Conservation (phyloP, 2,329 filamentous ascomycete species). For the Phialocephala sp. region DNA sequence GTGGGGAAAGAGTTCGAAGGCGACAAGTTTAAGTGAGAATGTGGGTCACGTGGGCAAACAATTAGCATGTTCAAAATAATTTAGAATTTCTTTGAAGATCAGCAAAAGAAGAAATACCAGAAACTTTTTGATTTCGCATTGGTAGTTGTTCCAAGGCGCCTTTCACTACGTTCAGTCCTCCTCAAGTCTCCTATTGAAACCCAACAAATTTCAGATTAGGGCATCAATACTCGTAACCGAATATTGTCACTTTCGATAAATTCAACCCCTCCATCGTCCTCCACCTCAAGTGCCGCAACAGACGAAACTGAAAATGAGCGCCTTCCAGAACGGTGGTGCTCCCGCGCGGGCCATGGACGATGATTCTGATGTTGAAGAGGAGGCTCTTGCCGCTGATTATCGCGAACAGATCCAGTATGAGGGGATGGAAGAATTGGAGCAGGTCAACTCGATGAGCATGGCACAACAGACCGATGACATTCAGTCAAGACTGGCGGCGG, state of each 20-base stretch:
- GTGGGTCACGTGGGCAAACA: neutral
- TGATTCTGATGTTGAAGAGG: slow-evolving; percentile 95
- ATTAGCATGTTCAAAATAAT: neutral
- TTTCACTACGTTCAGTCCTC: neutral
- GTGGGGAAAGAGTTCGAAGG: neutral
- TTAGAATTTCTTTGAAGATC: neutral
- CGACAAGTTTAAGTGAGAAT: neutral
- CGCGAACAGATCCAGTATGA: slow-evolving; percentile 95
- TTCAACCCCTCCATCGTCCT: slow-evolving; percentile 33
- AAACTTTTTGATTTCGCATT: neutral
- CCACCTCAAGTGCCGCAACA: slow-evolving; percentile 9
- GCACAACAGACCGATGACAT: slow-evolving; percentile 86
- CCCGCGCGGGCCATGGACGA: slow-evolving; percentile 69
- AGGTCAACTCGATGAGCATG: slow-evolving; percentile 70
- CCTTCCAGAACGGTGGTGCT: slow-evolving; percentile 65
- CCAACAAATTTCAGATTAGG: neutral
- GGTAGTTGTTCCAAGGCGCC: neutral
- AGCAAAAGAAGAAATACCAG: neutral
- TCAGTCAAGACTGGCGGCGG: slow-evolving; percentile 87
- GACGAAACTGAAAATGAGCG: slow-evolving; percentile 55
- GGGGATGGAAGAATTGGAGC: slow-evolving; percentile 81
- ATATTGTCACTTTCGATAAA: slow-evolving; percentile 29
- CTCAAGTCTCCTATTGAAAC: neutral
- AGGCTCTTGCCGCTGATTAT: slow-evolving; percentile 94
- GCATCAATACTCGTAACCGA: slow-evolving; percentile 22